These are phyloP conservation scores for Mucor mucedo DNA, from an alignment of 371 early-diverging fungal genomes.

Conservation along the genomic window DNA sequence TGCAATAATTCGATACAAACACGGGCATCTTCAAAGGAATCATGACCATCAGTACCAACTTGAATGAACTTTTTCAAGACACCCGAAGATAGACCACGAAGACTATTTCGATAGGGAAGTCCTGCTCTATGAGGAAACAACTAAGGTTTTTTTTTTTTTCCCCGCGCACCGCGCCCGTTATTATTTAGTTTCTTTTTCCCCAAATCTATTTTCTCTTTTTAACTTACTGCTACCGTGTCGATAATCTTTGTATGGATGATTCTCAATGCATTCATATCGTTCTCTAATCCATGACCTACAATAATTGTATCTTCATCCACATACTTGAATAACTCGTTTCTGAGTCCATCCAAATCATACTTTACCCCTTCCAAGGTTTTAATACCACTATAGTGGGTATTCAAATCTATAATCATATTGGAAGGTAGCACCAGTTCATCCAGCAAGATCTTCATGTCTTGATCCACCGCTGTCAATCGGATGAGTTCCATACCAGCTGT, in stretches of 20 bases:
- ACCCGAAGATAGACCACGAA: conserved; percentile 37
- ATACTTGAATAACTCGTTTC: conserved; percentile 47
- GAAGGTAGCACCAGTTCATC: conserved; percentile 62
- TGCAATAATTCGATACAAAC: conserved; percentile 55
- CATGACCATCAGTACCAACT: conserved; percentile 59
- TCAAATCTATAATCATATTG: conserved; percentile 58
- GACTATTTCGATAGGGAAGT: conserved; percentile 47
- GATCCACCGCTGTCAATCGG: conserved; percentile 59
- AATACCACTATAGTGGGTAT: conserved; percentile 63
- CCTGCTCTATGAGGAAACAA: conserved; percentile 53
- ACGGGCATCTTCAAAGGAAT: conserved; percentile 63
- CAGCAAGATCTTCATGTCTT: conserved; percentile 43
- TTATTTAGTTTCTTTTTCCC: background rate
- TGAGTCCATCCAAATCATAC: conserved; percentile 44
- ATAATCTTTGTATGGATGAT: conserved; percentile 47
- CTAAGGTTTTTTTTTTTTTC: conserved; percentile 13
- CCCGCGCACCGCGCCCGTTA: background rate
- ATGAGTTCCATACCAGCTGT: conserved; percentile 63
- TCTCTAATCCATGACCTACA: conserved; percentile 58
- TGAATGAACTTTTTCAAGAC: conserved; percentile 55
- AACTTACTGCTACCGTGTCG: conserved; percentile 52
- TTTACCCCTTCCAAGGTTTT: conserved; percentile 53
- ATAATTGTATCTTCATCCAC: conserved; percentile 47
- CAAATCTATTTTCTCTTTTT: background rate
- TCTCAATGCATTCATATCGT: conserved; percentile 54